phyloP scores from a whole-genome alignment of 352 stramenopile genomes.

The Globisporangium abappressorium region DNA sequence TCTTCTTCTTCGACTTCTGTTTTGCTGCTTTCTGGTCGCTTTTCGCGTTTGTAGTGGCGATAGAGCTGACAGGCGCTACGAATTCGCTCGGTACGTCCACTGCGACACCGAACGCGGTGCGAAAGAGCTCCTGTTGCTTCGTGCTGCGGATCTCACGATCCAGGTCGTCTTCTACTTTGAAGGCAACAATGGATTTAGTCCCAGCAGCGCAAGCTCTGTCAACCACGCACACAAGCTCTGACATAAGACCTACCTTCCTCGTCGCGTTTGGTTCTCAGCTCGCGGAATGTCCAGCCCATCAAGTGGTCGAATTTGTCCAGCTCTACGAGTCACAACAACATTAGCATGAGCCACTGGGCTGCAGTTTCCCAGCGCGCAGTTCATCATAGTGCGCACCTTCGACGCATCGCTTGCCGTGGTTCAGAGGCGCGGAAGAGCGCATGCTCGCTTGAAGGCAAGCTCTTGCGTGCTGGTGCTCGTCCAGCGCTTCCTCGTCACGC shows the following conservation, averaged over 20 bases:
- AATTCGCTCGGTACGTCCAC: slow-evolving; percentile 44
- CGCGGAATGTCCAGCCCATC: slow-evolving; percentile 62
- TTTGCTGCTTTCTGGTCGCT: slow-evolving; percentile 14
- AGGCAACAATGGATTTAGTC: background rate
- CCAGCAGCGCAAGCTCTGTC: background rate
- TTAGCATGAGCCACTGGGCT: background rate
- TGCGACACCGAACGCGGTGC: slow-evolving; percentile 33
- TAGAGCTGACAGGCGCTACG: slow-evolving; percentile 26
- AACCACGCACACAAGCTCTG: background rate
- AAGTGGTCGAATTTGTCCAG: slow-evolving; percentile 50
- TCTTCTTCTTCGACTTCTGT: slow-evolving; percentile 19
- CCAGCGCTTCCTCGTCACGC: slow-evolving; percentile 2
- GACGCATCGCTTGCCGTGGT: slow-evolving; percentile 22
- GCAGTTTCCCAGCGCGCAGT: background rate
- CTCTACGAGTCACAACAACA: slow-evolving; percentile 24
- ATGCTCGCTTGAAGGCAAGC: slow-evolving; percentile 10
- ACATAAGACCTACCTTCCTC: slow-evolving; percentile 14
- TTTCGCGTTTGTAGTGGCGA: background rate
- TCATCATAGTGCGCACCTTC: slow-evolving; percentile 17
- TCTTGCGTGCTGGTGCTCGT: background rate
- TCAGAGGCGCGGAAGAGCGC: slow-evolving; percentile 18
- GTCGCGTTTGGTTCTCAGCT: slow-evolving; percentile 18
- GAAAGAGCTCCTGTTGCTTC: slow-evolving; percentile 23
- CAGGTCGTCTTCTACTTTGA: slow-evolving; percentile 12
- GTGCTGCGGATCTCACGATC: slow-evolving; percentile 11